Conservation (phyloP, 192 early-diverging fungal species). For the Lobosporangium transversale region DNA sequence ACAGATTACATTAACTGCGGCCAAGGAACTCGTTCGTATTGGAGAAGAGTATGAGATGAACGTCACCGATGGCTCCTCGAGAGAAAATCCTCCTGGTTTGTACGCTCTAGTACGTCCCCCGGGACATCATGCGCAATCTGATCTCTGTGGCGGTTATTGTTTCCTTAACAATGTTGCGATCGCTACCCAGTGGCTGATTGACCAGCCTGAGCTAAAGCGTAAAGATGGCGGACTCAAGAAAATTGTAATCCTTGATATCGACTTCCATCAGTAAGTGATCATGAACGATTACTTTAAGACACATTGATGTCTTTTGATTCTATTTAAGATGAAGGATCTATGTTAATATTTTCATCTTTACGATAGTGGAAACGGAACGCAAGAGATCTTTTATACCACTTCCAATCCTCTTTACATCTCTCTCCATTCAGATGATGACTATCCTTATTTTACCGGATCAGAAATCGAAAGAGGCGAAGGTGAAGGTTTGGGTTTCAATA, state of each 20-base stretch:
- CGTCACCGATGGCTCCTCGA: conserved; percentile 13
- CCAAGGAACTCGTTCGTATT: conserved; percentile 60
- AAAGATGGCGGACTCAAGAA: conserved; percentile 48
- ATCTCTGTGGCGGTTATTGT: conserved; percentile 66
- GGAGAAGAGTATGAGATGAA: conserved; percentile 29
- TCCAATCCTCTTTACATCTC: conserved; percentile 73
- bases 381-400: conserved; percentile 61
- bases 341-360: neutral
- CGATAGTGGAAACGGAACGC: conserved; percentile 64
- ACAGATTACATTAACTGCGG: conserved; percentile 72
- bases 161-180: conserved; percentile 66
- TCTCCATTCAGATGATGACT: conserved; percentile 66
- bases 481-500: conserved; percentile 71
- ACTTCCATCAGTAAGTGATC: conserved; percentile 63
- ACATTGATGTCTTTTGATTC: neutral
- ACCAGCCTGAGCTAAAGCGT: conserved; percentile 44
- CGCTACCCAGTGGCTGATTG: conserved; percentile 57
- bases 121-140: conserved; percentile 65
- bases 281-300: neutral
- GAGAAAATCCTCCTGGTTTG: conserved; percentile 55
- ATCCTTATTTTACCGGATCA: conserved; percentile 73
- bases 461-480: conserved; percentile 64
- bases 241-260: conserved; percentile 64
- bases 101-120: conserved; percentile 68
- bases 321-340: neutral